Percentiles rank a stretch among this genome's conserved stretches.
Conservation (phyloP, 441 rosid genomes). For the Populus hybrid region DNA sequence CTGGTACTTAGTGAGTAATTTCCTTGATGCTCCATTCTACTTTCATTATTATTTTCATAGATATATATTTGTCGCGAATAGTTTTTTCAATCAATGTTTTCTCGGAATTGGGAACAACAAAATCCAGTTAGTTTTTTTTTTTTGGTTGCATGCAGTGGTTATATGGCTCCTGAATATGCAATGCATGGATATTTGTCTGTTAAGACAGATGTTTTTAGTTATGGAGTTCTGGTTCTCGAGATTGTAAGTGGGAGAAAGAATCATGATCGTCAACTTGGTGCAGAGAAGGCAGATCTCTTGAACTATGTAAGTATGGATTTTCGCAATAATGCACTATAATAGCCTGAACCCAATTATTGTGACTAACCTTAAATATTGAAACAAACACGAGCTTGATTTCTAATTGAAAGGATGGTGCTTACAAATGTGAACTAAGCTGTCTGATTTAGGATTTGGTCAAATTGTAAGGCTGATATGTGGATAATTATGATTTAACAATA, state of each 20-base stretch:
- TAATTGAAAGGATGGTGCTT: neutral
- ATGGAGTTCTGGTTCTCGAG: too few species aligned
- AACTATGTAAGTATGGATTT: conserved; percentile 58
- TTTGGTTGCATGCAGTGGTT: conserved; percentile 58
- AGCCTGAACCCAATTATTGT: neutral
- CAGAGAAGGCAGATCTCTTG: conserved; percentile 64
- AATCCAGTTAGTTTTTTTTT: neutral
- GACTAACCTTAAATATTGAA: neutral
- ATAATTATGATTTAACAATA: neutral
- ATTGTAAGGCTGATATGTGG: neutral
- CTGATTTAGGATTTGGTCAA: neutral
- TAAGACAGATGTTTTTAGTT: too few species aligned
- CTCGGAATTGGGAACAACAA: neutral
- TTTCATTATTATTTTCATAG: neutral
- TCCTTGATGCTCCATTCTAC: conserved; percentile 2
- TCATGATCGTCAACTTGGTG: conserved; percentile 39
- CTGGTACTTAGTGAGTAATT: conserved; percentile 79
- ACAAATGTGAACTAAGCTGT: neutral
- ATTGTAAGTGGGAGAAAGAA: conserved; percentile 68
- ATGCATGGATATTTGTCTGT: conserved; percentile 69
- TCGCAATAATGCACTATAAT: neutral
- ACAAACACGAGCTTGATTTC: neutral
- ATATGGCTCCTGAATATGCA: conserved; percentile 59
- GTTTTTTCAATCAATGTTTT: neutral
- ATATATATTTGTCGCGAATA: neutral